Percentiles rank a stretch among this genome's conserved stretches.
phyloP scores from a whole-genome alignment of 2,329 filamentous ascomycete species.

The Rhynchosporium graminicola region DNA sequence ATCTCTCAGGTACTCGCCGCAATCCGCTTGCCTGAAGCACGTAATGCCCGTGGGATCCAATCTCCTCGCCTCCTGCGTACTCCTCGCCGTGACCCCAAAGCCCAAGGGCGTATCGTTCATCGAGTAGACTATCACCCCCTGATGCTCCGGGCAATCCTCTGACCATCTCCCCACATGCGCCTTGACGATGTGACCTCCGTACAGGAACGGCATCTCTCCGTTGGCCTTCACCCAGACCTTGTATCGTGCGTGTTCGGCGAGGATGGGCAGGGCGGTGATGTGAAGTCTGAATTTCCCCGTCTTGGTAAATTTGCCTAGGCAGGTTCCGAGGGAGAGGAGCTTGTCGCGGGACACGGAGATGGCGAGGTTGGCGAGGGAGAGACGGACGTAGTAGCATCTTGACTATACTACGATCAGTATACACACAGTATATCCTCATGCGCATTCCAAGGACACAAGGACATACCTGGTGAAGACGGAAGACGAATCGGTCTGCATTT shows the following conservation, averaged over 20 bases:
- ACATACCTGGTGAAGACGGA: slow-evolving; percentile 72
- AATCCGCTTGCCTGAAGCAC: slow-evolving; percentile 89
- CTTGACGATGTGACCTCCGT: slow-evolving; percentile 87
- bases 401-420: not conserved
- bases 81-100: slow-evolving; percentile 88
- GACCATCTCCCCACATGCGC: slow-evolving; percentile 77
- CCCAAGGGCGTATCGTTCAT: slow-evolving; percentile 95
- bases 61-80: slow-evolving; percentile 78
- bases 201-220: slow-evolving; percentile 96
- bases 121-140: slow-evolving; percentile 83
- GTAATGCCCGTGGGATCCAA: slow-evolving; percentile 89
- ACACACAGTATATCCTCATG: not conserved
- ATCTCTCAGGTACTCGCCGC: slow-evolving; percentile 91
- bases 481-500: slow-evolving; percentile 77
- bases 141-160: slow-evolving; percentile 91
- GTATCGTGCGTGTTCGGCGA: slow-evolving; percentile 88
- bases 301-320: slow-evolving; percentile 93
- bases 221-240: slow-evolving; percentile 98
- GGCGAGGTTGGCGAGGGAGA: slow-evolving; percentile 87
- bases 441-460: slow-evolving; percentile 40
- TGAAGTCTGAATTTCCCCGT: slow-evolving; percentile 93
- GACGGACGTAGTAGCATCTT: slow-evolving; percentile 86
- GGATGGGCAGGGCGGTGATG: slow-evolving; percentile 82
- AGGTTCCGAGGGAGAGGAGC: slow-evolving; percentile 85
- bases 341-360: slow-evolving; percentile 80